Conservation (phyloP, 2,329 filamentous ascomycete species). For the Coniochaeta pulveracea region DNA sequence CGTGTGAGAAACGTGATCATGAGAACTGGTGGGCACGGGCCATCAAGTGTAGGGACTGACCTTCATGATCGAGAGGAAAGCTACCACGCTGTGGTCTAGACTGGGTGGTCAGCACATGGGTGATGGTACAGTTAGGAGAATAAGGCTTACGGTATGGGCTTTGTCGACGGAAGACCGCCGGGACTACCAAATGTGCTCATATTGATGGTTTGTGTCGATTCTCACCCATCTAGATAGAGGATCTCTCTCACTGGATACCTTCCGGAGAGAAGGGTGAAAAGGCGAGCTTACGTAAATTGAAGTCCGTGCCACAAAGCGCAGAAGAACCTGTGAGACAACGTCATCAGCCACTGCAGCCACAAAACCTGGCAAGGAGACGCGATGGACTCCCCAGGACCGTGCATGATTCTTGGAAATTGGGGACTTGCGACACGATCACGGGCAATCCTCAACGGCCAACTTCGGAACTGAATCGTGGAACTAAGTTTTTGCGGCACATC, state of each 20-base stretch:
- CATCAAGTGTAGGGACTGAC: conserved; percentile 18
- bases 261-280: too few species aligned
- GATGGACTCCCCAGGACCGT: conserved; percentile 1
- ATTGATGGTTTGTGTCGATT: too few species aligned
- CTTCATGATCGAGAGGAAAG: conserved; percentile 94
- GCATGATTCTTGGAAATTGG: conserved; percentile 14
- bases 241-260: too few species aligned
- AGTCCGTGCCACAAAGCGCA: too few species aligned
- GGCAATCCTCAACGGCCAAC: conserved; percentile 10
- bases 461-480: conserved; percentile 7
- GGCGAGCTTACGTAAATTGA: conserved; percentile 1
- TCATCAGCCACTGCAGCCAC: conserved; percentile 2
- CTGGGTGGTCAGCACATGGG: not conserved
- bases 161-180: conserved; percentile 16
- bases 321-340: too few species aligned
- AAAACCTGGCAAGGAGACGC: conserved; percentile 2
- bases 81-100: conserved; percentile 77
- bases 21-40: not conserved
- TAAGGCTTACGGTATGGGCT: conserved; percentile 21
- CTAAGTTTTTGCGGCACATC: too few species aligned
- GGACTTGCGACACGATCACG: conserved; percentile 10
- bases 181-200: conserved; percentile 22
- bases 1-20: not conserved
- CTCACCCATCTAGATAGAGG: too few species aligned
- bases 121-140: not conserved